Evolutionary conservation across 1,139 yeast genomes (phyloP), one percentile per base, ranked within the genome.

Genomic region (Kurtzmaniella natalensis): DNA sequence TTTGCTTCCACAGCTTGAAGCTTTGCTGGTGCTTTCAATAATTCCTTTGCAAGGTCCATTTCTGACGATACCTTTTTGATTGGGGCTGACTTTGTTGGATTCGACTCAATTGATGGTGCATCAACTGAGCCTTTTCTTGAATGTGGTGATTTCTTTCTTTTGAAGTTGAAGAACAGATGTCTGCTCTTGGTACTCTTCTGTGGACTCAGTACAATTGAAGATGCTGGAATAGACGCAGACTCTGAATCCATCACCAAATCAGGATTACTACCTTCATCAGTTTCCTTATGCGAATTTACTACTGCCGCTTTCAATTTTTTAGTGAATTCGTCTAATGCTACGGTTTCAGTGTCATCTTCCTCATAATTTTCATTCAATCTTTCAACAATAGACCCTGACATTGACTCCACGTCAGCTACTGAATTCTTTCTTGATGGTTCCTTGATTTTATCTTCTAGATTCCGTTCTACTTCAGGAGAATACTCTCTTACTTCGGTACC

Each of bases 241-340:
- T 26, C 29, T 18, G 24, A 13, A 10, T 34, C 37, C 13, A 23
- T 25, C 16, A 29, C 31, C n/a, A 9, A 16, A 11, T 26, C 31
- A 7, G 31, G 24, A 11, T 14, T 15, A 8, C 27, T 19, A 10
- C 25, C 28, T 6, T 13, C 25, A 13, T 11, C 30, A 5, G 10
- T 18, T 9, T 33, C 30, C 7, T 20, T 22, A 7, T 4, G 9
- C 5, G 26, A 16, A 5, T 14, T 11, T 9, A 23, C 26, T 7
- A 32, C 35, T 3, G 36, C 38, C 7, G 36, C 38, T n/a, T 33
- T 18, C 18, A 35, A 32, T 23, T 32, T 35, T 33, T 32, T 35
- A 9, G 38, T 35, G 33, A 35, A 35, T 18, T 35, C 38, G 23
- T 35, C 38, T 17, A 35, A 29, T 4, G 11, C 28, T 10, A 28